Evolutionary conservation across 2,329 filamentous ascomycete species (phyloP), one percentile per base, ranked within the genome.

Genomic region (Calonectria montana): DNA sequence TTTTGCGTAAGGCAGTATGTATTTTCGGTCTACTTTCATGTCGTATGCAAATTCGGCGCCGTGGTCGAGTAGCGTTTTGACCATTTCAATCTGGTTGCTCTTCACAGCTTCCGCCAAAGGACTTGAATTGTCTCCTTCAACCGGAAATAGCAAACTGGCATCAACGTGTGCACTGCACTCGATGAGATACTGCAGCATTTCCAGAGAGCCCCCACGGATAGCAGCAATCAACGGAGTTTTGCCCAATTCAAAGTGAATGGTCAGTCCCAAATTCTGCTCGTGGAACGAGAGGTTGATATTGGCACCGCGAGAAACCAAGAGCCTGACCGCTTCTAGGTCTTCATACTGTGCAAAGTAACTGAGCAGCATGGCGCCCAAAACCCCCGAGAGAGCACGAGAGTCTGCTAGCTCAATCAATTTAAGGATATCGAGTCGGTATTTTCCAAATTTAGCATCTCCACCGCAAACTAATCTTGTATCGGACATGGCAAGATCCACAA

Each of bases 341-440:
- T 62, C 57, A 21, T 43, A 62, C 25, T 62, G 57, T 3, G 57
- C 57, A 62, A 62, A 41, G 39, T 62, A 62, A 31, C 37, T 43
- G 16, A 62, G 57, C 7, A 62, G 23, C 57, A 62, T 62, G 37
- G 57, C 35, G 43, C 57, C 57, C 16, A 62, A 43, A 27, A 29
- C 8, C 4, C 37, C 25, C 16, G 35, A 31, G 15, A 62, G 7
- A 43, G 37, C 57, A 8, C 57, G 57, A 43, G 37, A 43, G 25
- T 62, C 57, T 27, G 18, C 57, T 9, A 62, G 7, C 37, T 43
- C 37, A 12, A 62, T 62, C 4, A 62, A 21, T 62, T 62, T 62
- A 37, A 62, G 9, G 37, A 62, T 31, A 25, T 62, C 57, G 23
- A 43, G 37, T 16, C 57, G 37, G 29, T 62, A 21, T 16, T 62